Evolutionary conservation across 1,139 yeast species (phyloP), one percentile per base, ranked within the genome.

Genomic region (Taphrina communis): DNA sequence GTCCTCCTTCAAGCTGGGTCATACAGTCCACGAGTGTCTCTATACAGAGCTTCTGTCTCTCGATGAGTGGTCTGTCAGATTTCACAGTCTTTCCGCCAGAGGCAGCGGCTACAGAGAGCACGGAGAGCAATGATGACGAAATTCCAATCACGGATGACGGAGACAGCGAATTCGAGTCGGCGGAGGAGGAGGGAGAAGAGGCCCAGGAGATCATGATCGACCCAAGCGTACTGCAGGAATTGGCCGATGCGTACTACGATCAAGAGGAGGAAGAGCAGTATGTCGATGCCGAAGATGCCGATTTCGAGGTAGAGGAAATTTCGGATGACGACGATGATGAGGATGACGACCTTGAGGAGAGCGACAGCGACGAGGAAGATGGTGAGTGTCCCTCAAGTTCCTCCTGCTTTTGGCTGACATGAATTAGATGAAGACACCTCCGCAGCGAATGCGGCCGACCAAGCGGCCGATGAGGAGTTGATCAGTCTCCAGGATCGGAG

Each of bases 321-420:
- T 69, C 56, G 9, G 51, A 48, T 39, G 70, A 46, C n/a, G 70
- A 69, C 31, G 72, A 57, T 11, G 68, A 51, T 35, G 68, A 50
- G n/a, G 72, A 70, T 36, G 72, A 59, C 17, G 68, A 52, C n/a
- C 19, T 35, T 17, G 70, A 31, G 21, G 36, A 48, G 14, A 69
- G n/a, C 19, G 65, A 35, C 48, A 44, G 48, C 19, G 48, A 44
- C 19, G 48, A 44, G n/a, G 48, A 44, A 2, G 12, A 14, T n/a
- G 48, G 48, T 44, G 5, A 7, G 48, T 14, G 21, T 44, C n/a
- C 48, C 4, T 11, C 48, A 6, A 39, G 3, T 4, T 39, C 2
- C 42, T 39, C 14, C 2, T 6, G 42, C 8, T 44, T 44, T 14
- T 6, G 6, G 2, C 42, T 39, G 42, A 39, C 42, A 11, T 9